Percentiles rank a stretch among this genome's conserved stretches.
Evolutionary conservation across 192 early-diverging fungal species (phyloP).

Genomic region (Allomyces arbusculus): DNA sequence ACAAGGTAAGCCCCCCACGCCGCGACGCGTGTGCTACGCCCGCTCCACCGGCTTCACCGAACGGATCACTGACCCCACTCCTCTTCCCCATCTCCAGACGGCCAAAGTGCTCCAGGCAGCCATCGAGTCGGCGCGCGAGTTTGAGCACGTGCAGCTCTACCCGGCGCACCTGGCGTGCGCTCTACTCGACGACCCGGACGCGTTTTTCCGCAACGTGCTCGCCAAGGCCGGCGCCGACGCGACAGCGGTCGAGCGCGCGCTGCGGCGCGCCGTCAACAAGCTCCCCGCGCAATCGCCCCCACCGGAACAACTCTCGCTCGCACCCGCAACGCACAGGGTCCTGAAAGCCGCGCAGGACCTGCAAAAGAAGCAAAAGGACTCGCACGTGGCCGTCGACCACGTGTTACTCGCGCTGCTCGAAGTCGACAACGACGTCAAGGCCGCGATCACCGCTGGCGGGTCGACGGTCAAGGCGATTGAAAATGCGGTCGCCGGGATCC

Average conservation of each 20-base stretch:
- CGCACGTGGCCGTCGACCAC: constrained; percentile 72
- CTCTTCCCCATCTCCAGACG: constrained; percentile 16
- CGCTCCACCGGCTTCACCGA: too few relatives aligned
- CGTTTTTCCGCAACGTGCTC: constrained; percentile 53
- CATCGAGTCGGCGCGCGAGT: constrained; percentile 49
- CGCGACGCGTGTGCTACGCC: too few relatives aligned
- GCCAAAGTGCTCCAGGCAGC: constrained; percentile 41
- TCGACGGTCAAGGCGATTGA: constrained; percentile 48
- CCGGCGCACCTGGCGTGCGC: constrained; percentile 64
- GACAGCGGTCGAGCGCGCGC: constrained; percentile 43
- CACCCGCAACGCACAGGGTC: constrained; percentile 33
- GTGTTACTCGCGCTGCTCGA: constrained; percentile 66
- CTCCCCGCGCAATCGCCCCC: constrained; percentile 71
- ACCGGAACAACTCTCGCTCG: constrained; percentile 48
- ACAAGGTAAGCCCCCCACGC: too few relatives aligned
- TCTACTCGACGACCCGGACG: constrained; percentile 60
- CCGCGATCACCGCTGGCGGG: constrained; percentile 44
- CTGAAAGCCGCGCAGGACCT: constrained; percentile 57
- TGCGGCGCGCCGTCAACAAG: constrained; percentile 57
- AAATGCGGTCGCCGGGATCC: constrained; percentile 46
- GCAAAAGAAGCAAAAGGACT: constrained; percentile 72
- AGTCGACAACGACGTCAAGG: constrained; percentile 26
- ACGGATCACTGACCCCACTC: too few relatives aligned
- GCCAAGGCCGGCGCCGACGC: constrained; percentile 73
- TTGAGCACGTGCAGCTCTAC: constrained; percentile 48